Percentiles rank a stretch among this genome's conserved stretches.
These are phyloP conservation scores for Verticillium klebahnii DNA, from an alignment of 2,329 filamentous ascomycete genomes.

Conservation along the genomic window DNA sequence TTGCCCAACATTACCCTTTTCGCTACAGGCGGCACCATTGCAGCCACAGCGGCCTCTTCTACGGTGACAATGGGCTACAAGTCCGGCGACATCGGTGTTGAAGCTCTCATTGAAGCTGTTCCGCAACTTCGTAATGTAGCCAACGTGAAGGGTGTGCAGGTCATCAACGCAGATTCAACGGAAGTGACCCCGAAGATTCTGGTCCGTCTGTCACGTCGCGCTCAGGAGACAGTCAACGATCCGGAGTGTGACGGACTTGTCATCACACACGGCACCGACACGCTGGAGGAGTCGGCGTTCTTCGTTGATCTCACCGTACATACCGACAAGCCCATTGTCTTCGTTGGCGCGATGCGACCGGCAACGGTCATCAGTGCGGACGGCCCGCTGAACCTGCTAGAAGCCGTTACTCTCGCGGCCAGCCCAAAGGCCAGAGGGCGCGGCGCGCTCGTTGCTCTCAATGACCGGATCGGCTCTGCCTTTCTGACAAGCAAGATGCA, in stretches of 20 bases:
- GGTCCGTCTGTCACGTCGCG: constrained; percentile 40
- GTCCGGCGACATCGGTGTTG: constrained; percentile 39
- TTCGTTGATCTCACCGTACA: constrained; percentile 55
- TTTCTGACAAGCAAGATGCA: constrained; percentile 59
- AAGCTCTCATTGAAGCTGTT: constrained; percentile 48
- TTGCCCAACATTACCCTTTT: constrained; percentile 54
- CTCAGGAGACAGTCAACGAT: constrained; percentile 42
- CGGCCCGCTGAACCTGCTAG: constrained; percentile 57
- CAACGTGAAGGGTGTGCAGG: constrained; percentile 49
- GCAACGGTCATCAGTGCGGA: constrained; percentile 59
- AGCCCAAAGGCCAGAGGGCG: constrained; percentile 38
- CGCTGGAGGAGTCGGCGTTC: constrained; percentile 59
- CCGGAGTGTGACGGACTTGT: constrained; percentile 44
- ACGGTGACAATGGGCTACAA: constrained; percentile 40
- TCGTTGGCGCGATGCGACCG: constrained; percentile 60
- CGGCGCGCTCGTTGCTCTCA: constrained; percentile 56
- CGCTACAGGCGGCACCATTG: constrained; percentile 56
- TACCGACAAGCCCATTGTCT: constrained; percentile 53
- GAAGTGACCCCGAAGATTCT: constrained; percentile 44
- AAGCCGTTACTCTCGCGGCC: constrained; percentile 53
- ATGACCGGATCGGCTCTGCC: constrained; percentile 41
- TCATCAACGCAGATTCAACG: constrained; percentile 42
- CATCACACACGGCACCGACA: constrained; percentile 63
- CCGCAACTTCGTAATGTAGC: constrained; percentile 49
- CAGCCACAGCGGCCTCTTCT: constrained; percentile 42